These are phyloP conservation scores for Fusarium robinianum DNA, from an alignment of 2,329 filamentous ascomycete species.

Conservation along the genomic window DNA sequence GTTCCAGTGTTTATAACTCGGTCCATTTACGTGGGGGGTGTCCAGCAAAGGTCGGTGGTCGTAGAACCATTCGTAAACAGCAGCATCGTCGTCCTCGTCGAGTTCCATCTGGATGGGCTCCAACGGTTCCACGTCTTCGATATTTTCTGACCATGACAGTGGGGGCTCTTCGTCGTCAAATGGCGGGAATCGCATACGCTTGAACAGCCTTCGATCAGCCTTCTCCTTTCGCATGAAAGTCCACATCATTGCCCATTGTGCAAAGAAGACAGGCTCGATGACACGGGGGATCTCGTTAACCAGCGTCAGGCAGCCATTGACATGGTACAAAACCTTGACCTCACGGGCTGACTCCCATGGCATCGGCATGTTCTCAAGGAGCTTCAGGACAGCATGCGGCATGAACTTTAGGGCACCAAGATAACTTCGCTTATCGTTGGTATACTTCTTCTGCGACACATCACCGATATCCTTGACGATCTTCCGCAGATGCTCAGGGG, in stretches of 20 bases:
- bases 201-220: constrained; percentile 93
- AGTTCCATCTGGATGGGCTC: constrained; percentile 99
- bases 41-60: constrained; percentile 90
- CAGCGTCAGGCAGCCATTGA: constrained; percentile 94
- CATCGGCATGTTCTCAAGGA: constrained; percentile 99
- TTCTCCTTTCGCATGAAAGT: constrained; percentile 97
- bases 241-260: constrained; percentile 99
- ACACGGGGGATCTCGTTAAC: constrained; percentile 97
- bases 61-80: constrained; percentile 97
- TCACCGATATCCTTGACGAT: constrained; percentile 98
- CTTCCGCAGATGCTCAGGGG: constrained; percentile 95
- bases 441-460: constrained; percentile 99
- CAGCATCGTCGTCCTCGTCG: constrained; percentile 87
- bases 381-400: constrained; percentile 96
- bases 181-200: constrained; percentile 97
- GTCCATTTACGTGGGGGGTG: constrained; percentile 91
- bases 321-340: constrained; percentile 97
- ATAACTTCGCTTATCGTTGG: constrained; percentile 97
- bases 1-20: constrained; percentile 97
- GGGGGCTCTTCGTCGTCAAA: constrained; percentile 99
- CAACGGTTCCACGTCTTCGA: constrained; percentile 95
- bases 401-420: constrained; percentile 98
- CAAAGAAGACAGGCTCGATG: constrained; percentile 96
- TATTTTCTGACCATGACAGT: constrained; percentile 97
- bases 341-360: constrained; percentile 96